A percentile compares a stretch with the other conserved stretches of the same genome.
Evolutionary conservation across 1,284 basidiomycete genomes (phyloP).

Genomic region (Schizopora paradoxa): DNA sequence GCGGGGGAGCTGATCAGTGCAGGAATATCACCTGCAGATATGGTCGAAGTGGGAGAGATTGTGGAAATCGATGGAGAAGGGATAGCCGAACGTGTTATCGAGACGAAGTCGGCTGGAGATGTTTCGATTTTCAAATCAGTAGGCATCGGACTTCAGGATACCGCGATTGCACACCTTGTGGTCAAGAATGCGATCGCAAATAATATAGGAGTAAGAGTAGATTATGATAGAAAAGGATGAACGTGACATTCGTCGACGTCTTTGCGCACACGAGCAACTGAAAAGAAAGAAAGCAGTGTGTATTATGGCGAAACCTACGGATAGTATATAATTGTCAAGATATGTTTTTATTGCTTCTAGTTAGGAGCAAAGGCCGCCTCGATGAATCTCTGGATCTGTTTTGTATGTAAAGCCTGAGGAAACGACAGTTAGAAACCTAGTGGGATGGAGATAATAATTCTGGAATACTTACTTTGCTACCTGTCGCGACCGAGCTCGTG

Average conservation of each 20-base stretch:
- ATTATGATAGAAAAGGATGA: constrained; percentile 31
- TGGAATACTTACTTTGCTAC: constrained; percentile 62
- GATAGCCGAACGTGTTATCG: constrained; percentile 29
- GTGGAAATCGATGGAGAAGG: constrained; percentile 28
- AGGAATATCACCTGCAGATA: constrained; percentile 29
- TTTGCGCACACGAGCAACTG: no score
- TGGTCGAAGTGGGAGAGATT: constrained; percentile 62
- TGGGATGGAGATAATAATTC: background rate
- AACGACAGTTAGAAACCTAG: background rate
- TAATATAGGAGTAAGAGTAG: constrained; percentile 34
- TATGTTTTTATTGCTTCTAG: background rate
- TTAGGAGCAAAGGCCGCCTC: constrained; percentile 10
- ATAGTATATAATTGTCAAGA: background rate
- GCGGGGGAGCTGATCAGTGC: constrained; percentile 74
- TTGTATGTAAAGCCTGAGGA: constrained; percentile 10
- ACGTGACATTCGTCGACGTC: no score
- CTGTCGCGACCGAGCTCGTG: constrained; percentile 86
- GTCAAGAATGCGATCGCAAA: constrained; percentile 35
- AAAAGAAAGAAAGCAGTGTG: no score
- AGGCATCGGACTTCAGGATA: constrained; percentile 72
- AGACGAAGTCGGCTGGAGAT: constrained; percentile 32
- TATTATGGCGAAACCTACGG: no score
- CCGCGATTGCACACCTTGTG: constrained; percentile 53
- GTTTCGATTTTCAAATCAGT: constrained; percentile 78
- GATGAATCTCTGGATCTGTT: constrained; percentile 16